These are phyloP conservation scores for Epichloe brachyelytri DNA, from an alignment of 2,329 filamentous ascomycete genomes.

Conservation along the genomic window DNA sequence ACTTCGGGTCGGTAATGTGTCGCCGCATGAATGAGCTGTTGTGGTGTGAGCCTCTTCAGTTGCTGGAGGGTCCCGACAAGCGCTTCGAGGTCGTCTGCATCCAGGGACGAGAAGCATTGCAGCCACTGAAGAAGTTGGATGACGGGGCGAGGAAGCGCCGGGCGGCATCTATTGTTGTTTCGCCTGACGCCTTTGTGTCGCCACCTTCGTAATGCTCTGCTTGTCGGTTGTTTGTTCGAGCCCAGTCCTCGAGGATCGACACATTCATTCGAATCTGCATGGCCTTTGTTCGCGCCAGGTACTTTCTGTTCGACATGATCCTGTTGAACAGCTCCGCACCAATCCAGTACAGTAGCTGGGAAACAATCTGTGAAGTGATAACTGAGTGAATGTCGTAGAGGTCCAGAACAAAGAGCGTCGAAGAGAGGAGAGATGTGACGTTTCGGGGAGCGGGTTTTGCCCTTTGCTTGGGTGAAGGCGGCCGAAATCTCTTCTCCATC, in stretches of 20 bases:
- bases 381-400: slow-evolving; percentile 99
- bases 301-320: slow-evolving; percentile 92
- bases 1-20: slow-evolving; percentile 92
- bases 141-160: slow-evolving; percentile 71
- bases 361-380: slow-evolving; percentile 81
- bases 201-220: slow-evolving; percentile 94
- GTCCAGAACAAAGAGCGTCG: slow-evolving; percentile 91
- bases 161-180: slow-evolving; percentile 74
- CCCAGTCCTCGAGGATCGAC: slow-evolving; percentile 91
- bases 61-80: slow-evolving; percentile 83
- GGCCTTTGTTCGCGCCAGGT: slow-evolving; percentile 88
- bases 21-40: slow-evolving; percentile 82
- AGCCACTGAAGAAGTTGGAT: slow-evolving; percentile 95
- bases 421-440: slow-evolving; percentile 88
- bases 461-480: slow-evolving; percentile 83
- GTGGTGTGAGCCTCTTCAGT: slow-evolving; percentile 68
- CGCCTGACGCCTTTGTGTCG: slow-evolving; percentile 71
- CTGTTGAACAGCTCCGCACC: slow-evolving; percentile 94
- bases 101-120: slow-evolving; percentile 91
- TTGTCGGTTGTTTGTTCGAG: slow-evolving; percentile 79
- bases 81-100: slow-evolving; percentile 71
- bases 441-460: slow-evolving; percentile 89
- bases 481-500: slow-evolving; percentile 77
- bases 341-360: slow-evolving; percentile 92
- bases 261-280: slow-evolving; percentile 99